A percentile compares a stretch with the other conserved stretches of the same genome.
These are phyloP conservation scores for Polyplosphaeria fusca DNA, from an alignment of 495 filamentous ascomycete species.

Conservation along the genomic window DNA sequence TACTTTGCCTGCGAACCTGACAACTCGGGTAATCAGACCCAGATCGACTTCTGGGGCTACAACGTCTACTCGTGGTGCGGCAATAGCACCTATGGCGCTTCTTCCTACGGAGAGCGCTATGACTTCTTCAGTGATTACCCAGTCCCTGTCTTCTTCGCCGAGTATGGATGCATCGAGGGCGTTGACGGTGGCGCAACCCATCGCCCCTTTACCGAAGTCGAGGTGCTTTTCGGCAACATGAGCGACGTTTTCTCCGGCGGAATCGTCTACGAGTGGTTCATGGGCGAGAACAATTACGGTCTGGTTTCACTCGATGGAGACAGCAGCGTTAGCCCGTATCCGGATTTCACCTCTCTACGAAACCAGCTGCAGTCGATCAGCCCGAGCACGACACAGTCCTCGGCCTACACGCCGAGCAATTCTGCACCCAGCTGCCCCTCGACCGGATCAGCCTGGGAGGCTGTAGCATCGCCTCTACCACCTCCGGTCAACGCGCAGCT, in stretches of 20 bases:
- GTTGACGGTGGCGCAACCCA: slow-evolving; percentile 41
- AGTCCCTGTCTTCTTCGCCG: slow-evolving; percentile 93
- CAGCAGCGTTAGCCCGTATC: slow-evolving; percentile 55
- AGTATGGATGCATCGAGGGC: slow-evolving; percentile 84
- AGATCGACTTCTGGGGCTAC: slow-evolving; percentile 92
- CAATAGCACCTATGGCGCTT: slow-evolving; percentile 63
- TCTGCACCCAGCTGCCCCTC: slow-evolving; percentile 69
- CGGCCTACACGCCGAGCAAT: slow-evolving; percentile 74
- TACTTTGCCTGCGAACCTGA: slow-evolving; percentile 86
- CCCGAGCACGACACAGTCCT: slow-evolving; percentile 61
- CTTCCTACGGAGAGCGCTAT: slow-evolving; percentile 74
- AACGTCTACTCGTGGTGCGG: slow-evolving; percentile 99
- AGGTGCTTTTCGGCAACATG: slow-evolving; percentile 82
- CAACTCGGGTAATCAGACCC: slow-evolving; percentile 47
- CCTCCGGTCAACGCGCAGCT: slow-evolving; percentile 73
- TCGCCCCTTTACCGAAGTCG: slow-evolving; percentile 82
- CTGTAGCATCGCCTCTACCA: slow-evolving; percentile 63
- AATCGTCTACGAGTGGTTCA: slow-evolving; percentile 96
- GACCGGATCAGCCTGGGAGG: slow-evolving; percentile 62
- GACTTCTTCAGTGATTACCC: slow-evolving; percentile 81
- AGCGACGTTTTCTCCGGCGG: slow-evolving; percentile 82
- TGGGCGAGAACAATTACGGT: slow-evolving; percentile 88
- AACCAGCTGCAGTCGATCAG: slow-evolving; percentile 62
- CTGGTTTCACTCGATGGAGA: slow-evolving; percentile 62
- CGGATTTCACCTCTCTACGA: slow-evolving; percentile 73